These are phyloP conservation scores for Globisporangium canariense DNA, from an alignment of 352 stramenopile species.

Conservation along the genomic window DNA sequence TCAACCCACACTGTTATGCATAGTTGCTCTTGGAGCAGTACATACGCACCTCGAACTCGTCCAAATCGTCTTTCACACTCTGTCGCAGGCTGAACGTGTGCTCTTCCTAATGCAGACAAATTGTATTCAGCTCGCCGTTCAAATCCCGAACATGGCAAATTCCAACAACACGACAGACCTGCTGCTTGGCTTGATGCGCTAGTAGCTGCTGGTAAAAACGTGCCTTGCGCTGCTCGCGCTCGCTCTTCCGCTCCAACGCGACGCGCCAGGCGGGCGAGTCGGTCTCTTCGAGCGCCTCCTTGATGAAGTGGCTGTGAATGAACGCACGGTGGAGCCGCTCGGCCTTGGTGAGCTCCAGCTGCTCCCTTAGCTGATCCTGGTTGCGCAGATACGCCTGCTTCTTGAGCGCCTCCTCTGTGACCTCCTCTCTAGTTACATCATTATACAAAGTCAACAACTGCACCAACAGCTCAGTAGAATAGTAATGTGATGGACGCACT, in stretches of 20 bases:
- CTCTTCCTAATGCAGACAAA: slow-evolving; percentile 27
- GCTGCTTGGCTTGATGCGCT: slow-evolving; percentile 32
- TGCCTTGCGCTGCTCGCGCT: slow-evolving; percentile 50
- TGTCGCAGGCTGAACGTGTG: slow-evolving; percentile 50
- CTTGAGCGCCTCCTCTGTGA: slow-evolving; percentile 29
- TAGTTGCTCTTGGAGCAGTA: background rate
- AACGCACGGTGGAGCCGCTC: slow-evolving; percentile 68
- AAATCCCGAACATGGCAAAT: background rate
- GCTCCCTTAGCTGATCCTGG: slow-evolving; percentile 31
- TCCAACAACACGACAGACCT: slow-evolving; percentile 20
- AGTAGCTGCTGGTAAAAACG: slow-evolving; percentile 57
- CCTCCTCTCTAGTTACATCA: slow-evolving; percentile 28
- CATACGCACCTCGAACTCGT: slow-evolving; percentile 49
- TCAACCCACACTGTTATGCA: background rate
- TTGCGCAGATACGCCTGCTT: slow-evolving; percentile 25
- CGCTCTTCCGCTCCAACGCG: slow-evolving; percentile 55
- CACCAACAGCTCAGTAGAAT: no score
- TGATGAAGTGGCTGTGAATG: slow-evolving; percentile 71
- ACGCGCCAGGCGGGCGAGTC: slow-evolving; percentile 63
- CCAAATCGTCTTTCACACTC: slow-evolving; percentile 44
- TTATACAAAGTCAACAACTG: no score
- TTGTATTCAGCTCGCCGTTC: background rate
- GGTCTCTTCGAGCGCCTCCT: slow-evolving; percentile 65
- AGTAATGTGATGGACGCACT: slow-evolving; percentile 24
- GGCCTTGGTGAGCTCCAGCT: slow-evolving; percentile 56